Base-by-base conservation (phyloP, 108 stramenopile species). In the Hondaea fermentalgiana region DNA sequence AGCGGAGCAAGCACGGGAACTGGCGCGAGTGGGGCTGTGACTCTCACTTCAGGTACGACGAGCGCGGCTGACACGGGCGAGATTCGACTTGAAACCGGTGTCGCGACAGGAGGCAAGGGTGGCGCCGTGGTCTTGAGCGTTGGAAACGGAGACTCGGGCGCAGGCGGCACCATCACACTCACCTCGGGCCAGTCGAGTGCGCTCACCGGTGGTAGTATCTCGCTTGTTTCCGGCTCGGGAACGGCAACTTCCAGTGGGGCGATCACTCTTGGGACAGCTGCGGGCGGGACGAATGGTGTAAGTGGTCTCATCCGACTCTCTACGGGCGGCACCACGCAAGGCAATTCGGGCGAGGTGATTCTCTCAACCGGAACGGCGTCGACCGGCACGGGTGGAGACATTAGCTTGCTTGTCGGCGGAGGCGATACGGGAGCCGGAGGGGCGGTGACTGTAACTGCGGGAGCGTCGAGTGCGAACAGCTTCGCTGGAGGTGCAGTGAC, bases 131-230 rank as follows among this genome's bases (percentile, higher is more conserved):
- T 69, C 53, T 44, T 92, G 42, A 19, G 87, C n/a, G 91, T 92
- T 5, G 92, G 92, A 10, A 76, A 59, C 10, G 93, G 93, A n/a
- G 55, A 57, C 55, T 29, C 90, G 25, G 88, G 89, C 5, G 49
- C 87, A 44, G 93, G 93, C 29, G 93, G 93, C 17, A 90, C 87
- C 44, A 58, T 93, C 28, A 87, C 91, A 42, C 23, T 93, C 23
- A 51, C 59, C 2, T 92, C 93, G 4, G 93, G 93, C 14, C 25
- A 16, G 10, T n/a, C 42, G 64, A 58, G 72, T 17, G 88, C 72
- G 5, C 28, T 51, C 5, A 60, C 87, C 4, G 91, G 91, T 4
- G 91, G 91, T 4, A 12, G 23, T 12, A 45, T 91, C 0, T 5
- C 64, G 0, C 87, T 90, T 44, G 57, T 45, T 25, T 88, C 89